Evolutionary conservation across 2,329 filamentous ascomycete species (phyloP), one percentile per base, ranked within the genome.

Genomic region (Phialemonium atrogriseum): DNA sequence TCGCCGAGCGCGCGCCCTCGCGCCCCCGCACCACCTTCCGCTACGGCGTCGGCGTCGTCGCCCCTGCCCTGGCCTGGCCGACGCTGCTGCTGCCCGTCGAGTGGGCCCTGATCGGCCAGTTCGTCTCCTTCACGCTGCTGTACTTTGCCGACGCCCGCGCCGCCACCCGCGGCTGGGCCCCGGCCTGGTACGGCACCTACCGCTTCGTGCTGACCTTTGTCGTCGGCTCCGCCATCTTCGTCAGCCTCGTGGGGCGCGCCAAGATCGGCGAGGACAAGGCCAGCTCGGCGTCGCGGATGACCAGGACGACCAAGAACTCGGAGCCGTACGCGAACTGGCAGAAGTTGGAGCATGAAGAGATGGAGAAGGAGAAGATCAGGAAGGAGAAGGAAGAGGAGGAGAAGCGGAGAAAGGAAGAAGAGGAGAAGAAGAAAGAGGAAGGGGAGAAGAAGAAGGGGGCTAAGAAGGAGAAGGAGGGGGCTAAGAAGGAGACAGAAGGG

Each of bases 151-250:
- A 95, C 52, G 68, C 81, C 7, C 72, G 78, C 17, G 85, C 85
- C 10, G 72, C 80, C 7, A 69, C 71, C 31, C 66, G 68, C 24
- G 88, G 87, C 43, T 91, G 84, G 80, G 79, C 81, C 3, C 88
- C 88, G 15, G 52, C 67, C 22, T 95, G 88, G 88, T 95, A 94
- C 55, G 72, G 69, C 37, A 83, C 79, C 30, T 95, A 95, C 64
- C 84, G 89, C 20, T 95, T 94, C 58, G 80, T 94, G 7, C 68
- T 95, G 46, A 95, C 89, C 3, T 89, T 88, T 54, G 72, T 95
- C 38, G 88, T 94, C 17, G 88, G 89, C 23, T 66, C 75, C 25
- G 80, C 82, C 40, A 89, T 95, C 44, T 77, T 91, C 24, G 62
- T 85, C 45, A 89, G 76, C 41, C 64, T 95, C 43, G 72, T 95